Conservation (phyloP, 176 grass and related monocot species). For the Triticum dicoccoides region DNA sequence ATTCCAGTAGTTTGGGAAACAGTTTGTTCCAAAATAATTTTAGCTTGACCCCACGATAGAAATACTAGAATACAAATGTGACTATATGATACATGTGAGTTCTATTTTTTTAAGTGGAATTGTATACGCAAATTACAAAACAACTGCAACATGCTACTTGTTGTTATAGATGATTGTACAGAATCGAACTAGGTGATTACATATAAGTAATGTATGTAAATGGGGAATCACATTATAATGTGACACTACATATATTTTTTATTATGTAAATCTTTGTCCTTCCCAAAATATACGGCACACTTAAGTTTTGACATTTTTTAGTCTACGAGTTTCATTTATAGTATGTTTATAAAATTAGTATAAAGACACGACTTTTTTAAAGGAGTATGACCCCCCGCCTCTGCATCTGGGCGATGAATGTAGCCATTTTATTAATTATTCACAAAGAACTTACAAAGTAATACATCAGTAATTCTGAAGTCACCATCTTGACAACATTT, state of each 20-base stretch:
- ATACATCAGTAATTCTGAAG: too few relatives aligned
- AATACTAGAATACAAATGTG: background rate
- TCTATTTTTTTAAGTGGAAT: background rate
- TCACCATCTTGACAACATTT: too few relatives aligned
- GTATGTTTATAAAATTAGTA: background rate
- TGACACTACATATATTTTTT: background rate
- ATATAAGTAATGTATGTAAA: background rate
- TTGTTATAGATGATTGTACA: too few relatives aligned
- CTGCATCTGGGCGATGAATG: too few relatives aligned
- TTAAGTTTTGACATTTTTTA: background rate
- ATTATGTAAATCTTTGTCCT: background rate
- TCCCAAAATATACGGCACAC: background rate
- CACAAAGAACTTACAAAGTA: too few relatives aligned
- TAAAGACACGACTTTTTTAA: background rate
- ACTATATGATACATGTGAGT: background rate
- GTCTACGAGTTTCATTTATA: background rate
- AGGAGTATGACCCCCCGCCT: too few relatives aligned
- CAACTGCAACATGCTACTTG: too few relatives aligned
- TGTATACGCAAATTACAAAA: background rate
- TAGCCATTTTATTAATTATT: too few relatives aligned
- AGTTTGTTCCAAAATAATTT: background rate
- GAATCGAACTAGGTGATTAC: too few relatives aligned
- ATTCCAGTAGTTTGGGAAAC: background rate
- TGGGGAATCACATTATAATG: background rate
- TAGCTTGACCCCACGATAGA: background rate